These are phyloP conservation scores for Salix koriyanagi DNA, from an alignment of 345 rosid genomes.

Conservation along the genomic window DNA sequence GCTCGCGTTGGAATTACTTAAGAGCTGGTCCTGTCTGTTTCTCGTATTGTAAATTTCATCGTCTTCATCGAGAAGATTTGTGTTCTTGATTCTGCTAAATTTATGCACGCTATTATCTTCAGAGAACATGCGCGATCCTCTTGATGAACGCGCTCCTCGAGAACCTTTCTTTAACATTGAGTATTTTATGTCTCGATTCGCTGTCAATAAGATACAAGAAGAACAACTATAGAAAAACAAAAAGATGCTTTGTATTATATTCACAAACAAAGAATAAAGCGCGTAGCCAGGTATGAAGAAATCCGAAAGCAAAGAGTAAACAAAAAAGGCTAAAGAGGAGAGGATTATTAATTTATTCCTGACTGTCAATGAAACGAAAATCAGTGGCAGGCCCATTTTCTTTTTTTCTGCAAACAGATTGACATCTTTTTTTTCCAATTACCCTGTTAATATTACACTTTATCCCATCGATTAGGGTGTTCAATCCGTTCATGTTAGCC, in stretches of 20 bases:
- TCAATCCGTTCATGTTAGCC: background rate
- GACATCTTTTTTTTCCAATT: background rate
- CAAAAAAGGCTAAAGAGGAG: background rate
- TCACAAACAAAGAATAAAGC: background rate
- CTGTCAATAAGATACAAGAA: background rate
- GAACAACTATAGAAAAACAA: background rate
- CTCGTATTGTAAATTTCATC: background rate
- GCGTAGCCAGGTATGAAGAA: slow-evolving; percentile 1
- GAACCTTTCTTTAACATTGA: slow-evolving; percentile 12
- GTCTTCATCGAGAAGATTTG: slow-evolving; percentile 14
- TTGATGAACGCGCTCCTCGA: slow-evolving; percentile 12
- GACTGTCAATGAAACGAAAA: background rate
- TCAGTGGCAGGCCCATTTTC: background rate
- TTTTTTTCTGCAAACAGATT: background rate
- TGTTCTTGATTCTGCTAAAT: slow-evolving; percentile 25
- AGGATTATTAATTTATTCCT: background rate
- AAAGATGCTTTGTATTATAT: background rate
- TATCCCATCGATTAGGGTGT: background rate
- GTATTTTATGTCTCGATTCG: background rate
- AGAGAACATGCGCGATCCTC: slow-evolving; percentile 18
- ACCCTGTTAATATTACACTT: background rate
- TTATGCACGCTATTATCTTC: background rate
- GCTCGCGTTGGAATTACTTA: background rate
- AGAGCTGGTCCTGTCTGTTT: background rate
- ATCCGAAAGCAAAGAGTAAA: slow-evolving; percentile 6